Evolutionary conservation across 1,284 basidiomycete genomes (phyloP), one percentile per base, ranked within the genome.

Genomic region (Apiotrichum laibachii): DNA sequence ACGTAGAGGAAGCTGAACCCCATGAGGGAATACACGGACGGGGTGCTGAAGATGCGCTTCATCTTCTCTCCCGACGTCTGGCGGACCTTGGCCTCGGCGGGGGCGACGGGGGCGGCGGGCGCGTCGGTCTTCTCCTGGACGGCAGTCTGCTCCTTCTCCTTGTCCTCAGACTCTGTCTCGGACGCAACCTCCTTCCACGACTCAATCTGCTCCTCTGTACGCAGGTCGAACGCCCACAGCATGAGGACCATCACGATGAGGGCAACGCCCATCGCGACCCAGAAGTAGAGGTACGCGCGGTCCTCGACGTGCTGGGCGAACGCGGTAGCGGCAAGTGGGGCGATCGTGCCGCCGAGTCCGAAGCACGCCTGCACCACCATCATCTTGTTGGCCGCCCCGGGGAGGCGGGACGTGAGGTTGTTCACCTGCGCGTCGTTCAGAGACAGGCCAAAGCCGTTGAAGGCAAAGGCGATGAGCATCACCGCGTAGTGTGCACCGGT

Each of bases 301-400:
- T 42, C 8, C 35, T 34, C 44, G 42, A 62, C 56, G 55, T 66
- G 57, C 37, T 54, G 42, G 18, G 60, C 75, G 61, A 88, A 88
- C 48, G 86, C 84, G 0, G 86, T 88, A 0, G 86, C 80, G 1
- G 84, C 79, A 12, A 88, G 79, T 2, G 87, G 87, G 5, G 86
- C 77, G 10, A 78, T 72, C 5, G 87, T 71, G 5, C 86, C 86
- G 1, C 86, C 87, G 10, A 80, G 72, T 5, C 85, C 85, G 33
- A 61, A 67, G 19, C 49, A 56, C 4, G 66, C 63, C 50, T 67
- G 66, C 18, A 65, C 61, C 35, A 63, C 39, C n/a, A 52, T 42
- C 64, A 67, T 63, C 52, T 60, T 65, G 45, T 51, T 55, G 22
- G 43, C 39, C 2, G 62, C 59, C 47, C 53, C 50, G 16, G 64